Conservation (phyloP, 225 moss, liverwort and hornwort species). For the Neckera pumila region DNA sequence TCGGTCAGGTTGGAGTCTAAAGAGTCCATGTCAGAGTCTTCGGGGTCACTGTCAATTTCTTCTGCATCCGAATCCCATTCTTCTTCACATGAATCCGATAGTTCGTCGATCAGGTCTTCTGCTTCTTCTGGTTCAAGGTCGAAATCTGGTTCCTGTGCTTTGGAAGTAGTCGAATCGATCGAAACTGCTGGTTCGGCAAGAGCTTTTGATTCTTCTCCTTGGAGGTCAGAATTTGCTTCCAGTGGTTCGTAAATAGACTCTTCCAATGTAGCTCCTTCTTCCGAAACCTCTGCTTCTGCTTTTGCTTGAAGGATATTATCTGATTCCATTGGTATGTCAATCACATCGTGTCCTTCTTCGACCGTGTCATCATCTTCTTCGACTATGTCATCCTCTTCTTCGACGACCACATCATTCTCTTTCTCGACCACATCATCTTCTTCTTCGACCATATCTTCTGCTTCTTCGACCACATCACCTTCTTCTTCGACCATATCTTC, state of each 20-base stretch:
- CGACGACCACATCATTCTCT: not conserved
- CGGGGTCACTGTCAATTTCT: too few relatives aligned
- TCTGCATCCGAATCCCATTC: not conserved
- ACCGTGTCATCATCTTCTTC: not conserved
- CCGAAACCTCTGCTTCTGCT: not conserved
- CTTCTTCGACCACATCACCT: not conserved
- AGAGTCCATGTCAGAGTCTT: not conserved
- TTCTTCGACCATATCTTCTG: not conserved
- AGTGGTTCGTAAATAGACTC: too few relatives aligned
- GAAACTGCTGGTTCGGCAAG: too few relatives aligned
- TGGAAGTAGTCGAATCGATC: not conserved
- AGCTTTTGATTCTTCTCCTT: not conserved
- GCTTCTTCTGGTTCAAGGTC: not conserved
- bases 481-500: not conserved
- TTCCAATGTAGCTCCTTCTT: not conserved
- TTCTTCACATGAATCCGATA: not conserved
- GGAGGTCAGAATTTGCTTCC: not conserved
- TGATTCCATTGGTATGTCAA: not conserved
- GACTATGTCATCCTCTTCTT: not conserved
- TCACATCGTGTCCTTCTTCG: not conserved
- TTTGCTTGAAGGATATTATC: not conserved
- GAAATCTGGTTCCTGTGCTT: not conserved
- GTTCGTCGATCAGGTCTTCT: too few relatives aligned
- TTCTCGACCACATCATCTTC: not conserved
- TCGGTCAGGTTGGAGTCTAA: not conserved